Conservation (phyloP, 345 rosid species). For the Rhodomyrtus tomentosa region DNA sequence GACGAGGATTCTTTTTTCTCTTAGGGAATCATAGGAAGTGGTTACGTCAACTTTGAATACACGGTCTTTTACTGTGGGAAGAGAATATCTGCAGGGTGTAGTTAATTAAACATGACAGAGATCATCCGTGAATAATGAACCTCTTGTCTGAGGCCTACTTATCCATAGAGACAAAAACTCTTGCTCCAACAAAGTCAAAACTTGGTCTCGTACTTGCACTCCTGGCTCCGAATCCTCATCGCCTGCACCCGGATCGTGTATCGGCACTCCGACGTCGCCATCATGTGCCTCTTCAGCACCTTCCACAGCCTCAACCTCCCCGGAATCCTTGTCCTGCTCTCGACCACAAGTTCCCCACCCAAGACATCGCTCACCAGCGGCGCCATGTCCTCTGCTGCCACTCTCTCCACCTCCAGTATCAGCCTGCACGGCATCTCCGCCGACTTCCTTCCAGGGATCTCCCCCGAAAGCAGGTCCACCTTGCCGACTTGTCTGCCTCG, state of each 20-base stretch:
- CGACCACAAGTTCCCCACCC: slow-evolving; percentile 21
- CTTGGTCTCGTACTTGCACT: slow-evolving; percentile 24
- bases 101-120: not conserved
- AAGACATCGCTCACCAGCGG: slow-evolving; percentile 21
- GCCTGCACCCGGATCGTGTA: slow-evolving; percentile 19
- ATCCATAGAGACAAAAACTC: not conserved
- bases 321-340: slow-evolving; percentile 32
- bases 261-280: slow-evolving; percentile 25
- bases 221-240: slow-evolving; percentile 26
- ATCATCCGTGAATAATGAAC: not conserved
- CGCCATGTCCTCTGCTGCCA: slow-evolving; percentile 7
- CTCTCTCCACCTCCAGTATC: slow-evolving; percentile 25
- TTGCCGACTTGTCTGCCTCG: slow-evolving; percentile 25
- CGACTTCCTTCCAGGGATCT: slow-evolving; percentile 25
- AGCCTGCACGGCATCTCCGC: slow-evolving; percentile 16
- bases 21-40: not conserved
- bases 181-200: slow-evolving; percentile 3
- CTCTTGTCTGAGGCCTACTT: not conserved
- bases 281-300: slow-evolving; percentile 21
- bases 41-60: not conserved
- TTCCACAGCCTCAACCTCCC: slow-evolving; percentile 34
- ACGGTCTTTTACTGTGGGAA: not conserved
- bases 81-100: not conserved
- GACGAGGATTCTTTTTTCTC: not conserved
- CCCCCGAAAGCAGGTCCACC: slow-evolving; percentile 26